Evolutionary conservation across 2,329 filamentous ascomycete genomes (phyloP).

Genomic region (Harringtonia lauricola): DNA sequence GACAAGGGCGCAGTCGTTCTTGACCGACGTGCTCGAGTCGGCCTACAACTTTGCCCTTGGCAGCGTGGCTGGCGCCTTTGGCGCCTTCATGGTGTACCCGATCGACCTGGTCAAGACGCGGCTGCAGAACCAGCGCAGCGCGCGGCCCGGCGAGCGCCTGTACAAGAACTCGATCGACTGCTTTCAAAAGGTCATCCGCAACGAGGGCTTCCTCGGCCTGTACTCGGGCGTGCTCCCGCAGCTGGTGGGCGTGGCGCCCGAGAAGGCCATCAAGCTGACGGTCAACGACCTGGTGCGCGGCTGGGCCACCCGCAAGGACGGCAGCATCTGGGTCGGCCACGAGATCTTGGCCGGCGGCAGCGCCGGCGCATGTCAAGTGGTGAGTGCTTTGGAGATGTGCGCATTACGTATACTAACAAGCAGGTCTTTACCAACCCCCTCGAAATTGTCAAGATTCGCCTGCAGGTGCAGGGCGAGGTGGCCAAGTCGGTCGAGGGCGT

Average conservation of each 20-base stretch:
- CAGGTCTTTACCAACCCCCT: slow-evolving; percentile 95
- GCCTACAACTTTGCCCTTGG: slow-evolving; percentile 85
- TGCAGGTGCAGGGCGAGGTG: slow-evolving; percentile 94
- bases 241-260: slow-evolving; percentile 93
- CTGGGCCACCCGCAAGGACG: slow-evolving; percentile 62
- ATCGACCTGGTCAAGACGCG: slow-evolving; percentile 98
- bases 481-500: slow-evolving; percentile 75
- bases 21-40: slow-evolving; percentile 62
- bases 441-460: slow-evolving; percentile 97
- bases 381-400: slow-evolving; percentile 53
- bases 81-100: slow-evolving; percentile 98
- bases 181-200: slow-evolving; percentile 81
- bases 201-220: slow-evolving; percentile 80
- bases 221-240: slow-evolving; percentile 95
- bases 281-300: slow-evolving; percentile 89
- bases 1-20: slow-evolving; percentile 41
- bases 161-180: slow-evolving; percentile 99
- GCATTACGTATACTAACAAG: no score
- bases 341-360: slow-evolving; percentile 83
- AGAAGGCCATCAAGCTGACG: slow-evolving; percentile 98
- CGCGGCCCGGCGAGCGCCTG: slow-evolving; percentile 70
- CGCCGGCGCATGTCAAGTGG: slow-evolving; percentile 91
- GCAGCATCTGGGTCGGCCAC: slow-evolving; percentile 56
- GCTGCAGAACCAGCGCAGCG: slow-evolving; percentile 90
- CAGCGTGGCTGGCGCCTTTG: slow-evolving; percentile 86